phyloP scores from a whole-genome alignment of 495 filamentous ascomycete genomes.

The Xylaria telfairii region DNA sequence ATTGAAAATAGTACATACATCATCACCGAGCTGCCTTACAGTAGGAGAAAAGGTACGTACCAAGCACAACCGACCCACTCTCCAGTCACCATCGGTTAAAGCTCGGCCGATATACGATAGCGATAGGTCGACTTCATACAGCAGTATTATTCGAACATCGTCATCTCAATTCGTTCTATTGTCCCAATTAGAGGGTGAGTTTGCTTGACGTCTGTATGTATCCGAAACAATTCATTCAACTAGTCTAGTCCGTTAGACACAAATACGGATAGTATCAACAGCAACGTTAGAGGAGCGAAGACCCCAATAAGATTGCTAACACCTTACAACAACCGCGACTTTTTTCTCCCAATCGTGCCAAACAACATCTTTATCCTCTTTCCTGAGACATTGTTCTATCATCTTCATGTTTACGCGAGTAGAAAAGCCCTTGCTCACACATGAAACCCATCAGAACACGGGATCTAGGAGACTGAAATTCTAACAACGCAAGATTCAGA shows the following conservation, averaged over 20 bases:
- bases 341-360: neutral
- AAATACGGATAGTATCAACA: neutral
- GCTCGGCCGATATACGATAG: neutral
- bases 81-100: neutral
- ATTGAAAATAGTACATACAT: constrained; percentile 16
- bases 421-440: neutral
- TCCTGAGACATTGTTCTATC: neutral
- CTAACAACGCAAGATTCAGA: neutral
- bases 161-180: neutral
- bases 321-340: neutral
- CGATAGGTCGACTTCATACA: too few relatives aligned
- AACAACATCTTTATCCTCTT: neutral
- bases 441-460: neutral
- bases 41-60: constrained; percentile 4
- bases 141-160: neutral
- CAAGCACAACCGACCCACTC: neutral
- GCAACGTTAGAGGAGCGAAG: too few relatives aligned
- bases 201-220: neutral
- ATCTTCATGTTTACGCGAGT: neutral
- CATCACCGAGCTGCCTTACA: constrained; percentile 21
- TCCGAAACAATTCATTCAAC: neutral
- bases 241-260: neutral
- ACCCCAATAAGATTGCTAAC: neutral
- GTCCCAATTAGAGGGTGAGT: too few relatives aligned
- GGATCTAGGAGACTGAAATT: neutral